Evolutionary conservation across 2,329 filamentous ascomycete genomes (phyloP), one percentile per base, ranked within the genome.

Genomic region (Lasiodiplodia gonubiensis): DNA sequence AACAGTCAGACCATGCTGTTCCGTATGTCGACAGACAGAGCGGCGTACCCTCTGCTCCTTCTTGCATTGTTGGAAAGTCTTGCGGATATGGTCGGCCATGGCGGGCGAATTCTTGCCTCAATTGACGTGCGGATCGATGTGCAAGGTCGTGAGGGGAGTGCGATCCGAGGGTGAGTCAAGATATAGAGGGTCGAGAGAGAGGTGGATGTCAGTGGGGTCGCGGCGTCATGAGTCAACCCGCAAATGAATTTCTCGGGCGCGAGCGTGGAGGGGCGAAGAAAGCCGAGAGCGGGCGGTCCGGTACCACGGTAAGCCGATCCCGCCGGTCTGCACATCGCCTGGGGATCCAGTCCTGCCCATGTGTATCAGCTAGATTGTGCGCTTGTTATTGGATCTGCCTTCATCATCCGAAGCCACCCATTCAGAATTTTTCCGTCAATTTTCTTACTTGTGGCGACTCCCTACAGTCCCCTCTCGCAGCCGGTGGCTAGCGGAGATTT

Each of bases 31-130:
- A 54, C 30, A 8, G 27, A 66, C 8, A 16, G 54, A 30, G 7
- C 25, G 18, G 42, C 33, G 49, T 76, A 80, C 79, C 69, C 82
- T 80, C 72, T 78, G 77, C 77, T 84, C 82, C 73, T 80, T 80
- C 78, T 83, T 84, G 77, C 82, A 83, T 73, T 79, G 78, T 64
- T 82, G 81, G 72, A 84, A 84, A 46, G 82, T 83, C 72, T 81
- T 80, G 73, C 81, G 82, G 70, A 84, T 83, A 39, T 70, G 74
- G 69, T 84, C 82, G 37, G 66, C 66, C 82, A 84, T 84, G 69
- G 10, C 73, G 71, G 64, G 42, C 14, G 48, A 21, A 25, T 49
- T 46, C 10, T 14, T 51, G 55, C 65, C 55, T 67, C 65, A 67
- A 61, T 51, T 61, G 49, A 55, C 54, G 46, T 46, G 48, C 35